Conservation (phyloP, 1,284 basidiomycete species). For the Apiotrichum brassicae region DNA sequence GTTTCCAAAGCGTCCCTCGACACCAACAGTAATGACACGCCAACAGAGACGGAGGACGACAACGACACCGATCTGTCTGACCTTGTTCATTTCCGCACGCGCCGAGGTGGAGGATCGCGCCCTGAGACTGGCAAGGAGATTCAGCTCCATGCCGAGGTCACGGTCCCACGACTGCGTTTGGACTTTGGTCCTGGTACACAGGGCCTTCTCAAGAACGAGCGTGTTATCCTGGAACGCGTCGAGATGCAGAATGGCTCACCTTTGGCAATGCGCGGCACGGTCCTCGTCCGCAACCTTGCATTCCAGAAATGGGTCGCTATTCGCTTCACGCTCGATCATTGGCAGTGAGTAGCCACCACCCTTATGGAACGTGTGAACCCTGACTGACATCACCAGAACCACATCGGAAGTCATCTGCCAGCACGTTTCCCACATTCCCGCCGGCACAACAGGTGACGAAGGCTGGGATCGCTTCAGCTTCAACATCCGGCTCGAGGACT, state of each 20-base stretch:
- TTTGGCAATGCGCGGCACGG: conserved; percentile 46
- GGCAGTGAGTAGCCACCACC: conserved; percentile 46
- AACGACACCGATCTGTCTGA: conserved; percentile 43
- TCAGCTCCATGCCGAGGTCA: conserved; percentile 29
- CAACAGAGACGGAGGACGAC: conserved; percentile 44
- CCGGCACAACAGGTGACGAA: conserved; percentile 42
- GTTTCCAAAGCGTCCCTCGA: conserved; percentile 41
- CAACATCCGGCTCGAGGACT: conserved; percentile 65
- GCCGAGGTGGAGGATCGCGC: conserved; percentile 9
- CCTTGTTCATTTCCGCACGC: conserved; percentile 44
- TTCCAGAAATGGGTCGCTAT: conserved; percentile 54
- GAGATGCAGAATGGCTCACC: conserved; percentile 30
- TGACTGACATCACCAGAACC: conserved; percentile 34
- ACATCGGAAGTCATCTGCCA: conserved; percentile 50
- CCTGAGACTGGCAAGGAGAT: conserved; percentile 27
- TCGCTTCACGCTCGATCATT: conserved; percentile 53
- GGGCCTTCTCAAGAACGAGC: conserved; percentile 30
- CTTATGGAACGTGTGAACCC: conserved; percentile 8
- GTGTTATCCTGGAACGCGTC: conserved; percentile 44
- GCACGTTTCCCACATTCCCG: conserved; percentile 46
- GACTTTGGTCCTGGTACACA: conserved; percentile 43
- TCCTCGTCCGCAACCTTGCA: conserved; percentile 51
- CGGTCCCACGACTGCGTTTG: conserved; percentile 39
- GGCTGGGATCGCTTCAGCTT: conserved; percentile 51
- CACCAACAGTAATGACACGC: conserved; percentile 15